Conservation (phyloP, 345 rosid species). For the Turnera subulata region DNA sequence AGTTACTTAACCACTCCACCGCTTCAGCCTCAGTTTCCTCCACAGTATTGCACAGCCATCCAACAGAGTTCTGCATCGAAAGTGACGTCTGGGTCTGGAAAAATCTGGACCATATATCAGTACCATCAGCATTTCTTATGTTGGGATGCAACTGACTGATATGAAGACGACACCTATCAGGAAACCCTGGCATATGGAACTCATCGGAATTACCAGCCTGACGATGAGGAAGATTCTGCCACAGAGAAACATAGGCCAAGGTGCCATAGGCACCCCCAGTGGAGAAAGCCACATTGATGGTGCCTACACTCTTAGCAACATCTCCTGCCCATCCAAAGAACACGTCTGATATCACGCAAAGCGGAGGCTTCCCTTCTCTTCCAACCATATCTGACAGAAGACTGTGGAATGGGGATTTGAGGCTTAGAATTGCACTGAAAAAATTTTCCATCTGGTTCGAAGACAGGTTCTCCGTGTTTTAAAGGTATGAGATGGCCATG, state of each 20-base stretch:
- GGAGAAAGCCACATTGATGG: conserved; percentile 19
- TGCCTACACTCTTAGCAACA: conserved; percentile 29
- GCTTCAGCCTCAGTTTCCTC: conserved; percentile 38
- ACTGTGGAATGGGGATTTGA: conserved; percentile 20
- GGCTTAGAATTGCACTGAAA: conserved; percentile 10
- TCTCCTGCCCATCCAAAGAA: conserved; percentile 42
- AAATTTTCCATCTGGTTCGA: conserved; percentile 15
- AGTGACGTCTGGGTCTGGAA: conserved; percentile 26
- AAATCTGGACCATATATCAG: conserved; percentile 39
- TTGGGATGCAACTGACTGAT: conserved; percentile 31
- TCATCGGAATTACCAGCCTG: conserved; percentile 16
- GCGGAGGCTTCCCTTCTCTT: conserved; percentile 28
- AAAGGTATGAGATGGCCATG: conserved; percentile 60
- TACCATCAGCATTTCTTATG: conserved; percentile 32
- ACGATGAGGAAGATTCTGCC: conserved; percentile 45
- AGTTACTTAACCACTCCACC: conserved; percentile 27
- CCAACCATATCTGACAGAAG: conserved; percentile 19
- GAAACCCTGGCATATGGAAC: conserved; percentile 43
- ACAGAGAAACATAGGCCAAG: conserved; percentile 31
- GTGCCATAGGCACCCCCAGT: conserved; percentile 44
- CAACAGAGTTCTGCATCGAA: conserved; percentile 4
- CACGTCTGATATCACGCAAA: conserved; percentile 38
- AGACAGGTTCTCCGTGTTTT: conserved; percentile 42
- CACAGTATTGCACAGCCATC: conserved; percentile 37
- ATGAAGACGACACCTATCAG: conserved; percentile 35